Base-by-base conservation (phyloP, 805 yeast species). In the Suhomyces sp. region DNA sequence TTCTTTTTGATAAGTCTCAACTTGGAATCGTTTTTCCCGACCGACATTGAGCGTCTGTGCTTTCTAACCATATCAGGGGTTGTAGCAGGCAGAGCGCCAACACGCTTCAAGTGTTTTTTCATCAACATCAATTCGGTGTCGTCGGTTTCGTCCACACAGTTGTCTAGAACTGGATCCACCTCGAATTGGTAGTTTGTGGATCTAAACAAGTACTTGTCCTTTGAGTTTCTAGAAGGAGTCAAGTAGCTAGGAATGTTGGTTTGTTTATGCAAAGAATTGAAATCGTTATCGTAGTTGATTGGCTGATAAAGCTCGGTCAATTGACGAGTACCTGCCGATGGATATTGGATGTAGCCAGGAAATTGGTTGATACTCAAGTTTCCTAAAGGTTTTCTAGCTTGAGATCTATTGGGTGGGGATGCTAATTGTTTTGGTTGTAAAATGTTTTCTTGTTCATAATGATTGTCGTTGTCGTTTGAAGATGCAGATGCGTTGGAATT, bases 361-460 rank as follows among this genome's bases (percentile, higher is more conserved):
- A 50, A 72, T 41, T 67, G 64, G 29, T 54, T 53, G n/a, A 69
- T 65, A 51, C 57, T 60, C 50, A 72, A 61, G 37, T 61, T 62
- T 15, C 60, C 56, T 55, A 72, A 64, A 2, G 74, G 71, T 13
- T 22, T 41, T 55, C 77, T 61, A 20, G 46, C 24, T 9, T 21
- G 15, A 39, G 24, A 43, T 29, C 49, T 31, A 44, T 33, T 59
- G 57, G 6, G 43, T 33, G 51, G 53, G 29, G 43, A 35, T 22
- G 39, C 37, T 33, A 44, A 47, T 40, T 52, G 57, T 45, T 63
- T 64, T 8, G 76, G 75, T 56, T 68, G 75, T 53, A 72, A 61
- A 44, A 72, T 64, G 56, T 75, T 75, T 54, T 75, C 79, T 61
- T 75, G 77, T 56, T 75, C 77, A 50, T 63, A 63, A 53, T 68